Evolutionary conservation across 495 filamentous ascomycete genomes (phyloP).

Genomic region (Penicillium bialowiezense): DNA sequence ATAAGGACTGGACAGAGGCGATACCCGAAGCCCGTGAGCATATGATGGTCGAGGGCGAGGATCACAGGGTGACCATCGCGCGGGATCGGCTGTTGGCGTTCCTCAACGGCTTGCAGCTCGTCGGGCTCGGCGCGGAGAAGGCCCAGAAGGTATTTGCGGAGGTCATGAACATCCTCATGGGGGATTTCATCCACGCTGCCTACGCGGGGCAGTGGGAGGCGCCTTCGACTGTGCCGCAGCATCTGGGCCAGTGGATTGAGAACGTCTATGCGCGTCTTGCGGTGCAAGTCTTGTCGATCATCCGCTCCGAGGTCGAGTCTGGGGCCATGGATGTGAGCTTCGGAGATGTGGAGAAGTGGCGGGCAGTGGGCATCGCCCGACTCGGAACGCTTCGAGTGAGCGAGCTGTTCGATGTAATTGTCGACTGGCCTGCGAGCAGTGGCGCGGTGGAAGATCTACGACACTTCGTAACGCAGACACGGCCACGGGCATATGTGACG

Average conservation of each 20-base stretch:
- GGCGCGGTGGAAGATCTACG: conserved; percentile 84
- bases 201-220: conserved; percentile 60
- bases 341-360: conserved; percentile 71
- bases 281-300: conserved; percentile 57
- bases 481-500: conserved; percentile 61
- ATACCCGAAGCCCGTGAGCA: conserved; percentile 22
- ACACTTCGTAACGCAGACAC: conserved; percentile 54
- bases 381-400: conserved; percentile 76
- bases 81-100: conserved; percentile 55
- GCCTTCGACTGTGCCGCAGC: conserved; percentile 52
- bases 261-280: conserved; percentile 65
- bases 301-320: conserved; percentile 30
- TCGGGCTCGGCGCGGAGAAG: conserved; percentile 71
- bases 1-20: conserved; percentile 35
- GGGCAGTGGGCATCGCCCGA: conserved; percentile 72
- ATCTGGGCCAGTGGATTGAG: conserved; percentile 68
- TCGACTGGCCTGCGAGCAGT: conserved; percentile 74
- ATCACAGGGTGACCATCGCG: conserved; percentile 34
- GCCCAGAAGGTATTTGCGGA: conserved; percentile 75
- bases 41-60: conserved; percentile 39
- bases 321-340: conserved; percentile 45
- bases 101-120: conserved; percentile 59
- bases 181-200: conserved; percentile 56
- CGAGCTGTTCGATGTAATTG: conserved; percentile 85
- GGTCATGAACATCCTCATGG: conserved; percentile 69